phyloP scores from a whole-genome alignment of 768 basidiomycete genomes.

The Mycena sanguinolenta region DNA sequence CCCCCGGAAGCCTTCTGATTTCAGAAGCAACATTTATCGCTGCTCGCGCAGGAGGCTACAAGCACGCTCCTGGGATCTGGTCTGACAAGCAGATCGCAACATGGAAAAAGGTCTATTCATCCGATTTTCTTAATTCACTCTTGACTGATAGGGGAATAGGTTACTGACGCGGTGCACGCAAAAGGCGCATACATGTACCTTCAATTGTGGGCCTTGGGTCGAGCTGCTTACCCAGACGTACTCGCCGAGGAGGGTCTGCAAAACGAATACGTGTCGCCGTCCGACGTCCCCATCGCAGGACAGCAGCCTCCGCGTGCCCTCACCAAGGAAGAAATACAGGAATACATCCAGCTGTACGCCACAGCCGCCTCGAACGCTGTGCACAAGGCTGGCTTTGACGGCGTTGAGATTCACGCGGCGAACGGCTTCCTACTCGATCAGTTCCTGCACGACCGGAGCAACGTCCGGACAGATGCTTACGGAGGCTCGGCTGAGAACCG shows the following conservation, averaged over 20 bases:
- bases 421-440: conserved; percentile 46
- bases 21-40: background rate
- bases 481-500: background rate
- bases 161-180: background rate
- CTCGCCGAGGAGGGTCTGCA: background rate
- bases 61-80: background rate
- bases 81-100: background rate
- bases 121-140: background rate
- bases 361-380: background rate
- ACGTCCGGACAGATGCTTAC: background rate
- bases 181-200: background rate
- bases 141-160: background rate
- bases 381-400: background rate
- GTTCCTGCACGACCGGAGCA: conserved; percentile 2
- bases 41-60: background rate
- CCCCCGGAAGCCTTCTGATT: background rate
- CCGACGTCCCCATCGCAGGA: background rate
- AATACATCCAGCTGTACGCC: background rate
- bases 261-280: background rate
- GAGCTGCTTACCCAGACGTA: background rate
- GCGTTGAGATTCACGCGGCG: background rate
- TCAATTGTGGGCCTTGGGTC: background rate
- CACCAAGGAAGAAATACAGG: background rate
- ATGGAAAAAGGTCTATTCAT: background rate
- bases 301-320: background rate